These are phyloP conservation scores for Termitomyces sp. DNA, from an alignment of 768 basidiomycete genomes.

Conservation along the genomic window DNA sequence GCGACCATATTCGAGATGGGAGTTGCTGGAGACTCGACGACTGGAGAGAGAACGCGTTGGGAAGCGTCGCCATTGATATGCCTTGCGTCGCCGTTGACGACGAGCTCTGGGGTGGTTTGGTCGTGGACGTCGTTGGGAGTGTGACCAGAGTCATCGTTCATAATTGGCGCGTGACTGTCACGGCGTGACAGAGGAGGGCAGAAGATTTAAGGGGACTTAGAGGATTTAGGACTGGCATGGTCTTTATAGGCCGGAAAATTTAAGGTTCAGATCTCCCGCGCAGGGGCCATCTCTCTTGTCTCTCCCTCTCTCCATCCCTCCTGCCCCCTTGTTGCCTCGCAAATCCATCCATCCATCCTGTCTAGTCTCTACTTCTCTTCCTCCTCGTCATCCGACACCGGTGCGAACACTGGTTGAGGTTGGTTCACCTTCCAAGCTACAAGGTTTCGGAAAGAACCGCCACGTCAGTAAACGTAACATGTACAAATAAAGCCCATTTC, in stretches of 20 bases:
- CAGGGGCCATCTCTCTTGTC: slow-evolving; percentile 54
- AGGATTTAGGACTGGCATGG: slow-evolving; percentile 61
- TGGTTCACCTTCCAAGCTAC: slow-evolving; percentile 84
- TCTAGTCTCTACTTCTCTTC: slow-evolving; percentile 29
- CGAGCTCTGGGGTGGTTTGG: slow-evolving; percentile 15
- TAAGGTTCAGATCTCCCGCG: slow-evolving; percentile 83
- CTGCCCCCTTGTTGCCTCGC: slow-evolving; percentile 11
- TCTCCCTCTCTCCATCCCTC: slow-evolving; percentile 14
- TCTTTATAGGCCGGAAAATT: slow-evolving; percentile 78
- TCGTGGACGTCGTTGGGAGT: slow-evolving; percentile 36
- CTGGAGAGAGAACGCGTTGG: slow-evolving; percentile 31
- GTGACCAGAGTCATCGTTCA: slow-evolving; percentile 46
- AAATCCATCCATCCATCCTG: slow-evolving; percentile 7
- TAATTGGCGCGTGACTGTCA: slow-evolving; percentile 75
- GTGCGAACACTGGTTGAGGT: slow-evolving; percentile 79
- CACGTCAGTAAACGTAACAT: slow-evolving; percentile 58
- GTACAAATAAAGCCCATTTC: slow-evolving; percentile 27
- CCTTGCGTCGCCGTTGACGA: slow-evolving; percentile 34
- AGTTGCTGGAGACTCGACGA: slow-evolving; percentile 53
- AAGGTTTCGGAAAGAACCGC: slow-evolving; percentile 50
- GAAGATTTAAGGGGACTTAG: slow-evolving; percentile 75
- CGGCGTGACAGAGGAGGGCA: slow-evolving; percentile 51
- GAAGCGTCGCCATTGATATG: slow-evolving; percentile 26
- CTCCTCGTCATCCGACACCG: slow-evolving; percentile 54
- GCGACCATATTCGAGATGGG: slow-evolving; percentile 45